Conservation (phyloP, 2,329 filamentous ascomycete genomes). For the Sporothrix euskadiensis region DNA sequence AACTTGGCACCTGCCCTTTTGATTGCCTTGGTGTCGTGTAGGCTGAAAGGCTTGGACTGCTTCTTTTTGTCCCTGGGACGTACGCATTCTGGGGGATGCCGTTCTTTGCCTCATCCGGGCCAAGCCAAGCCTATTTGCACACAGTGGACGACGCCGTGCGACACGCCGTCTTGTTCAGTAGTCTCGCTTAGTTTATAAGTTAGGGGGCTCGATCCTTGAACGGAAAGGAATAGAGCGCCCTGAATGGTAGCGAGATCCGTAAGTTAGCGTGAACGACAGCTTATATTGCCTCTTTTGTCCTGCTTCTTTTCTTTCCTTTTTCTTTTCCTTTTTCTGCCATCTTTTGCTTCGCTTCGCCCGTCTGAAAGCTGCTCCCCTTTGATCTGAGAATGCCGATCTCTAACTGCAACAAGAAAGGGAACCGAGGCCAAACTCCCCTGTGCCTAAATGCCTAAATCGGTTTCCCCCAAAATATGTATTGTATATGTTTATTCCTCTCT, state of each 20-base stretch:
- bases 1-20: background rate
- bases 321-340: background rate
- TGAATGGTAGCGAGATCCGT: background rate
- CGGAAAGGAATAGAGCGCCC: background rate
- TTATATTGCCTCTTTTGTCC: background rate
- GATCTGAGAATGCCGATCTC: background rate
- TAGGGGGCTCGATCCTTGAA: too few relatives aligned
- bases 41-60: background rate
- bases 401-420: slow-evolving; percentile 6
- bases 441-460: too few relatives aligned
- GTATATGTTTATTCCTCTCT: background rate
- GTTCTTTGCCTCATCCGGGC: slow-evolving; percentile 10
- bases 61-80: slow-evolving; percentile 8
- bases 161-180: background rate
- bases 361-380: background rate
- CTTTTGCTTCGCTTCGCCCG: background rate
- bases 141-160: background rate
- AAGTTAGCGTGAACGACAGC: background rate
- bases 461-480: background rate
- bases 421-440: background rate
- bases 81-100: background rate
- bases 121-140: background rate
- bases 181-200: background rate
- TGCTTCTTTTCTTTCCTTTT: background rate
- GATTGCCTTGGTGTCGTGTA: background rate